Evolutionary conservation across 2,329 filamentous ascomycete species (phyloP).

Genomic region (Ceratocystis eucalypticola): DNA sequence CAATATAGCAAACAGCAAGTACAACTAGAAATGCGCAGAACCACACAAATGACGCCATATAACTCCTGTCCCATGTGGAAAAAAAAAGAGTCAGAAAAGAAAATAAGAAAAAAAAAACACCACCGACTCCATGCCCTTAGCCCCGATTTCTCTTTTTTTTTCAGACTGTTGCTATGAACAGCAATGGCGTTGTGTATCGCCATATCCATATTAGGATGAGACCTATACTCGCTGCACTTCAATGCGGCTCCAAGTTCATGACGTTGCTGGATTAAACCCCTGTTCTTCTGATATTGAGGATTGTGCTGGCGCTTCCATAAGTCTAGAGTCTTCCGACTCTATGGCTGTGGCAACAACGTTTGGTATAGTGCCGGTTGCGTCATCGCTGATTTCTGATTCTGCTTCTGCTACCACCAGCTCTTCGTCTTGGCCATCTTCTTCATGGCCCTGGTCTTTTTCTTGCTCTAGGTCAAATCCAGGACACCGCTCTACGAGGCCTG

Average conservation of each 20-base stretch:
- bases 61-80: neutral
- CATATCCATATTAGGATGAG: neutral
- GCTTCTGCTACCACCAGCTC: conserved; percentile 21
- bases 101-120: neutral
- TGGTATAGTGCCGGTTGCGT: neutral
- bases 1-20: neutral
- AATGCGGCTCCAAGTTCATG: neutral
- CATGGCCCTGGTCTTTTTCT: conserved; percentile 26
- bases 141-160: neutral
- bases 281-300: neutral
- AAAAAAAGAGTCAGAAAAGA: neutral
- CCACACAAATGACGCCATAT: neutral
- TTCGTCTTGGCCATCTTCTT: conserved; percentile 26
- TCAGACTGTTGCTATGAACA: neutral
- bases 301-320: neutral
- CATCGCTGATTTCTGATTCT: conserved; percentile 18
- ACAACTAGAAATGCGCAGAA: neutral
- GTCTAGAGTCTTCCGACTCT: neutral
- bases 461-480: conserved; percentile 38
- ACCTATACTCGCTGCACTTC: neutral
- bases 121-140: neutral
- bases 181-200: neutral
- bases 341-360: neutral
- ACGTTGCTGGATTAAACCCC: neutral
- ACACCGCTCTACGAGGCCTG: conserved; percentile 60